Evolutionary conservation across 371 early-diverging fungal species (phyloP).

Genomic region (Mortierella sp.): DNA sequence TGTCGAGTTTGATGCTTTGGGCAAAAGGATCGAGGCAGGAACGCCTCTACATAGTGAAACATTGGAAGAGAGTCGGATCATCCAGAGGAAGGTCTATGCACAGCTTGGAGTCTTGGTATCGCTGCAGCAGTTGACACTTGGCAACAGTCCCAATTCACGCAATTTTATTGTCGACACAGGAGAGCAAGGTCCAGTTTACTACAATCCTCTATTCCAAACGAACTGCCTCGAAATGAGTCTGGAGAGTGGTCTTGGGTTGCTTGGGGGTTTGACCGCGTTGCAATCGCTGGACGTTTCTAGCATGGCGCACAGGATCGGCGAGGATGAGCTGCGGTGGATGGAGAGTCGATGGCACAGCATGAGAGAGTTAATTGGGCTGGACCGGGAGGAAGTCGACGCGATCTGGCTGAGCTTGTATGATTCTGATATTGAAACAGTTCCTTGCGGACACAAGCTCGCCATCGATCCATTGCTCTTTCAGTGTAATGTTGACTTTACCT

Average conservation of each 20-base stretch:
- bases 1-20: not conserved
- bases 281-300: not conserved
- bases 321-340: conserved; percentile 7
- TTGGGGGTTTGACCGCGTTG: not conserved
- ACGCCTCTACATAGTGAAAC: not conserved
- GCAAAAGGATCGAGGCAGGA: not conserved
- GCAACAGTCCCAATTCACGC: not conserved
- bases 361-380: not conserved
- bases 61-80: not conserved
- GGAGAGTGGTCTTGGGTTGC: conserved; percentile 7
- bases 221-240: conserved; percentile 11
- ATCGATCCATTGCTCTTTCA: not conserved
- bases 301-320: conserved; percentile 7
- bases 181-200: not conserved
- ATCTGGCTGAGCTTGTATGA: not conserved
- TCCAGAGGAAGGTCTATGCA: not conserved
- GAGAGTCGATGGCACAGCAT: not conserved
- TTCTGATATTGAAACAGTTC: not conserved
- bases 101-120: conserved; percentile 1
- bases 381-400: no score
- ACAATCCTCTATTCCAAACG: not conserved
- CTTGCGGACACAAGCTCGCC: not conserved
- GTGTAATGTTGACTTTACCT: not conserved
- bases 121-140: not conserved
- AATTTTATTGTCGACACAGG: not conserved